Evolutionary conservation across 768 basidiomycete genomes (phyloP), one percentile per base, ranked within the genome.

Genomic region (Xerocomus potaroensis): DNA sequence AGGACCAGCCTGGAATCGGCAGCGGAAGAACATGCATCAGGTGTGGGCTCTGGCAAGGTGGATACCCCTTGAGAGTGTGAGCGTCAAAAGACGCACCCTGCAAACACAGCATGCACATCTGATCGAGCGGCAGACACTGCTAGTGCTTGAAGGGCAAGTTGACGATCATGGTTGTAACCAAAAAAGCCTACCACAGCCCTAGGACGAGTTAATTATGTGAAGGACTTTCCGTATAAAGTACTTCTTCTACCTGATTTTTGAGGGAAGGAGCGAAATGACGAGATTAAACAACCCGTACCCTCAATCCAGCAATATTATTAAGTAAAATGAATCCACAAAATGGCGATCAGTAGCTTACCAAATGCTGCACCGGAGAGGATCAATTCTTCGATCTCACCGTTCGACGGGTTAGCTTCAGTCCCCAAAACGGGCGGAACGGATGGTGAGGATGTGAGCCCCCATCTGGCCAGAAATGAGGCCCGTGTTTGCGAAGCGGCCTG

Each of bases 321-420:
- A 49, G 51, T 10, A 39, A 41, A 22, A 18, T 3, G 16, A 37
- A 12, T n/a, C 15, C 4, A 27, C 3, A 27, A 29, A 32, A 18
- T 10, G 19, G n/a, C 12, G 8, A 33, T 31, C n/a, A 26, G 24
- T 65, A 55, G 38, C 72, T 42, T 47, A 83, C 83, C 89, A 56
- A 89, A 91, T 0, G 89, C 88, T 8, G 83, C 79, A 3, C 88
- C 89, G 3, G 83, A 78, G 23, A 88, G 62, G 46, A 91, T 78
- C 5, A 89, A 58, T 44, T 89, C 85, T 58, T 90, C 87, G 2
- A 88, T 66, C 0, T 78, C 75, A 0, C 81, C 83, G 35, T 81
- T 77, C 0, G 69, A 45, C 1, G 69, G 43, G 40, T 58, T 43
- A n/a, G 19, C 26, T 26, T 47, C 58, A 15, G 63, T 61, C 11